Conservation (phyloP, 2,329 filamentous ascomycete species). For the Pyrenochaeta sp. region DNA sequence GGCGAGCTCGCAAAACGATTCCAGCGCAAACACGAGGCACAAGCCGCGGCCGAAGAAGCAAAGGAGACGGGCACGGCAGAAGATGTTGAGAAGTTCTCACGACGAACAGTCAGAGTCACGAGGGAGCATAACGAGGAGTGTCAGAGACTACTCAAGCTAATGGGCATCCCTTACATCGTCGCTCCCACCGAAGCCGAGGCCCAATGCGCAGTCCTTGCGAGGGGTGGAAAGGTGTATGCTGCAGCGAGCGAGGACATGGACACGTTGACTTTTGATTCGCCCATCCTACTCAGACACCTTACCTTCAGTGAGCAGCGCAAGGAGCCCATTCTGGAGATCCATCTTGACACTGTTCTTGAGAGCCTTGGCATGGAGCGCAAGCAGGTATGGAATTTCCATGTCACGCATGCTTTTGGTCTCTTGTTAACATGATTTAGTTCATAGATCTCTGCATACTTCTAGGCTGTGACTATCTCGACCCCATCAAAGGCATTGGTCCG, state of each 20-base stretch:
- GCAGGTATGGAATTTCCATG: conserved; percentile 65
- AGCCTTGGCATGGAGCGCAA: conserved; percentile 86
- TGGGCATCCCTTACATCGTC: conserved; percentile 95
- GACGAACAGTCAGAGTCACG: conserved; percentile 92
- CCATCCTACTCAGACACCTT: conserved; percentile 88
- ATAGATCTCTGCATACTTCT: conserved; percentile 97
- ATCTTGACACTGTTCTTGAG: conserved; percentile 83
- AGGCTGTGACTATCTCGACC: conserved; percentile 96
- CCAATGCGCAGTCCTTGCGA: conserved; percentile 88
- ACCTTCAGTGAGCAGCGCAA: conserved; percentile 98
- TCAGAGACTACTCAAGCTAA: conserved; percentile 86
- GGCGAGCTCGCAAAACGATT: conserved; percentile 96
- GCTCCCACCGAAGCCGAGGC: conserved; percentile 97
- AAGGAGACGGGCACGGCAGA: conserved; percentile 97
- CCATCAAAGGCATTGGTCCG: conserved; percentile 92
- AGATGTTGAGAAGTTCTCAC: conserved; percentile 97
- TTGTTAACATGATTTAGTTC: conserved; percentile 65
- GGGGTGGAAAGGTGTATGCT: conserved; percentile 93
- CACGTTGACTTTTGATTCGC: conserved; percentile 92
- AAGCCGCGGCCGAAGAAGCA: conserved; percentile 88
- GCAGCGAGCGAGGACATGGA: conserved; percentile 99
- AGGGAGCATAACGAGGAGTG: conserved; percentile 96
- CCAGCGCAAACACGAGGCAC: conserved; percentile 91
- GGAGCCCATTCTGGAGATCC: conserved; percentile 96
- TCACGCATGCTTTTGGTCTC: conserved; percentile 3